Evolutionary conservation across 1,284 basidiomycete genomes (phyloP).

Genomic region (Leucoagaricus sp.): DNA sequence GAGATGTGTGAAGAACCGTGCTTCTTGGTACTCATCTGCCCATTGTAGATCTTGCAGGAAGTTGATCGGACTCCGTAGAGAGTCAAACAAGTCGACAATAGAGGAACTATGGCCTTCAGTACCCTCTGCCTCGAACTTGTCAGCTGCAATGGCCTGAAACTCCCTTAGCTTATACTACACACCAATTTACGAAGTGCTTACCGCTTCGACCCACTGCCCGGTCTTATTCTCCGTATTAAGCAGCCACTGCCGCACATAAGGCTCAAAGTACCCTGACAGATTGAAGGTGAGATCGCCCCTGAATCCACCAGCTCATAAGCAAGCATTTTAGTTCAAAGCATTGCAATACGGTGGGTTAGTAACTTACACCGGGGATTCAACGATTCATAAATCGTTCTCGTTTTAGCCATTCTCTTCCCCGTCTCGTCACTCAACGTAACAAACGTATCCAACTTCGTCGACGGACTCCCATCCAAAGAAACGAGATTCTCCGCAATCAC

Average conservation of each 20-base stretch:
- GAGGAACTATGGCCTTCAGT: conserved; percentile 91
- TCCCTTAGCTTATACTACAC: too few species aligned
- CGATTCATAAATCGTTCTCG: conserved; percentile 93
- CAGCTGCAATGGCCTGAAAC: conserved; percentile 77
- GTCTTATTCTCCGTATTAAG: conserved; percentile 90
- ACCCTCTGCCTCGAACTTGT: conserved; percentile 90
- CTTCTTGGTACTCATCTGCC: conserved; percentile 89
- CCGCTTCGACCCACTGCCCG: conserved; percentile 93
- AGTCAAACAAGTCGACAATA: conserved; percentile 95
- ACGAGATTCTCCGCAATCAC: conserved; percentile 86
- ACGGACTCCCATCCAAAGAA: conserved; percentile 69
- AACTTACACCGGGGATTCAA: conserved; percentile 84
- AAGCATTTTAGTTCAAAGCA: too few species aligned
- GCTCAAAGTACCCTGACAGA: conserved; percentile 79
- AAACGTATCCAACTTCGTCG: conserved; percentile 83
- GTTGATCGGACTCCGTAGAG: conserved; percentile 86
- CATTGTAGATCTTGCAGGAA: conserved; percentile 91
- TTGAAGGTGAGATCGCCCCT: conserved; percentile 62
- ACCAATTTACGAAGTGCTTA: too few species aligned
- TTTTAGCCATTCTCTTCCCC: conserved; percentile 91
- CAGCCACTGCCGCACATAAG: conserved; percentile 90
- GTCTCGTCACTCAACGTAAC: conserved; percentile 93
- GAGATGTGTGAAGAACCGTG: conserved; percentile 86
- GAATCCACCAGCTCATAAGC: background rate
- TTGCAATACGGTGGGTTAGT: too few species aligned